Evolutionary conservation across 306 rosid genomes (phyloP).

Genomic region (Cicer bijugum): DNA sequence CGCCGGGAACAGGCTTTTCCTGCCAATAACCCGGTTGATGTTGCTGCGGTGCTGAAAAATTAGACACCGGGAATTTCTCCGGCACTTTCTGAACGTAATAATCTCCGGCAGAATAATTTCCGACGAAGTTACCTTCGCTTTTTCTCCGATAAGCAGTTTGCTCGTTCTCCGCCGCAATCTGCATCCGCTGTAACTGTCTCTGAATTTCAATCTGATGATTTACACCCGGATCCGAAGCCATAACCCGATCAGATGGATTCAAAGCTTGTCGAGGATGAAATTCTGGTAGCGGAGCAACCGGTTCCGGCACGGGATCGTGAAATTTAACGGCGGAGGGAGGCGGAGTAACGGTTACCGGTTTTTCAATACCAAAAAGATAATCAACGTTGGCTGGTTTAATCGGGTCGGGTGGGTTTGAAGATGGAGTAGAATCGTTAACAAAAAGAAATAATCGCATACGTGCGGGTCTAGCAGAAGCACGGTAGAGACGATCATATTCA

Average conservation of each 20-base stretch:
- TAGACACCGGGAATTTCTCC: constrained; percentile 54
- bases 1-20: constrained; percentile 62
- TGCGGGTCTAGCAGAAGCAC: constrained; percentile 69
- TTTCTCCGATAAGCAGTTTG: constrained; percentile 63
- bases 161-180: constrained; percentile 67
- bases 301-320: constrained; percentile 59
- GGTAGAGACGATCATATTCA: constrained; percentile 88
- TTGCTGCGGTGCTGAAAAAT: constrained; percentile 37
- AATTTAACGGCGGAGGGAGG: constrained; percentile 44
- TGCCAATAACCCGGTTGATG: constrained; percentile 61
- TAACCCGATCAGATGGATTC: constrained; percentile 50
- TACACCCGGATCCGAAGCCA: constrained; percentile 53
- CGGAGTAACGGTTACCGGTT: constrained; percentile 22
- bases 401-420: constrained; percentile 42
- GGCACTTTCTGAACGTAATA: constrained; percentile 60
- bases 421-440: background rate
- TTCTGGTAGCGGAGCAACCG: constrained; percentile 50
- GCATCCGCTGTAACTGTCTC: constrained; percentile 70
- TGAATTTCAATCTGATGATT: constrained; percentile 62
- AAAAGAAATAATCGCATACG: constrained; percentile 85
- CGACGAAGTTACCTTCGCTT: constrained; percentile 56
- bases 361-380: constrained; percentile 68
- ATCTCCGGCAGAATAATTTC: constrained; percentile 63
- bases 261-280: constrained; percentile 37
- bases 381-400: constrained; percentile 63